Evolutionary conservation across 495 filamentous ascomycete species (phyloP), one percentile per base, ranked within the genome.

Genomic region (Hypoxylon trugodes): DNA sequence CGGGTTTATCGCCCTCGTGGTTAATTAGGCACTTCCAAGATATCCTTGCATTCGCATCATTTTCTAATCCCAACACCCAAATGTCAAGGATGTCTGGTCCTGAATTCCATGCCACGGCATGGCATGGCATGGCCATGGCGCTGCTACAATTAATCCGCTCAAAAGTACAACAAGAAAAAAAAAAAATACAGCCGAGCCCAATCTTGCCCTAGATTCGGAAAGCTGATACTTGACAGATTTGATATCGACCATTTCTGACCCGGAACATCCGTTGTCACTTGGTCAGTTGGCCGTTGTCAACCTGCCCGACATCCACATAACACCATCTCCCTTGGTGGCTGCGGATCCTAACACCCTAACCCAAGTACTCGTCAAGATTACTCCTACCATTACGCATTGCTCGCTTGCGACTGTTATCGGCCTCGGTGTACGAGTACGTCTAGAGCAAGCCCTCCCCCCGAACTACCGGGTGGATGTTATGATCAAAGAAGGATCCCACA

Each of bases 381-480:
- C 95, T 2, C 95, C 95, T n/a, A 98, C 96, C 13, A 92, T 98
- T 69, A 96, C 93, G 15, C 96, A 98, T 69, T 98, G 95, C 79
- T 94, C 90, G 30, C 84, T 98, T 10, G 96, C 95, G 7, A 98
- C 96, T 0, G 92, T 98, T 47, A 98, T 98, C 74, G 95, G 96
- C 2, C 84, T 98, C 5, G 94, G 95, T 12, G 91, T 98, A 10
- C 84, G 95, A 13, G 93, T 96, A 41, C 84, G 96, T 25, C 81
- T 98, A 21, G 92, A 97, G 71, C 90, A 96, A 73, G 87, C 89
- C 6, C 81, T 98, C 37, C 96, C 95, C 1, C 90, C 95, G n/a
- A 87, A 93, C 51, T 98, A 93, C 73, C 86, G 95, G 15, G 82
- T 98, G 7, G 93, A 98, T 76, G 91, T 97, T 16, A 85, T 90